phyloP scores from a whole-genome alignment of 2,329 filamentous ascomycete species.

The Xylaria sp. region DNA sequence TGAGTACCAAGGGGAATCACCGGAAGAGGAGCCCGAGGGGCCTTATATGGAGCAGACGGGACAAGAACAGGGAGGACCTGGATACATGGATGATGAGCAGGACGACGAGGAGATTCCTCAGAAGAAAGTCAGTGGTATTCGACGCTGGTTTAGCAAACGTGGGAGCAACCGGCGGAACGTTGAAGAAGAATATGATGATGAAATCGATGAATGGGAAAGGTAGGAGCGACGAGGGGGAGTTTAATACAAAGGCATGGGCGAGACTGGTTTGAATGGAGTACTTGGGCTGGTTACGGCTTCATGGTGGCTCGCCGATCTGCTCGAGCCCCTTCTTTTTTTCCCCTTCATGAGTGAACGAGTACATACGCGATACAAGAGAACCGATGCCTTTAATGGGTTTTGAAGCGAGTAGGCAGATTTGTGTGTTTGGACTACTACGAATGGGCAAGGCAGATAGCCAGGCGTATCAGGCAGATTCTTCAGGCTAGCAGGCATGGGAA shows the following conservation, averaged over 20 bases:
- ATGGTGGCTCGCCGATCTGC: background rate
- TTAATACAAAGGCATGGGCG: background rate
- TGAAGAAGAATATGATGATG: background rate
- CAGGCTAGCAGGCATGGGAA: conserved; percentile 21
- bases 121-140: conserved; percentile 23
- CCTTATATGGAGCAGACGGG: background rate
- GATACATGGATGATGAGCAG: conserved; percentile 7
- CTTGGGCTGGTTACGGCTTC: background rate
- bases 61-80: conserved; percentile 8
- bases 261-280: background rate
- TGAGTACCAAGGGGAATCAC: conserved; percentile 58
- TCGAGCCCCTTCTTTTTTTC: background rate
- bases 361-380: conserved; percentile 3
- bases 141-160: conserved; percentile 30
- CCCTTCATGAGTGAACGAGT: conserved; percentile 21
- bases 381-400: background rate
- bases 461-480: conserved; percentile 5
- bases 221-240: background rate
- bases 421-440: background rate
- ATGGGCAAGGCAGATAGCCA: conserved; percentile 1
- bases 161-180: conserved; percentile 5
- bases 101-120: conserved; percentile 7
- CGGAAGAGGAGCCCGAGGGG: conserved; percentile 1
- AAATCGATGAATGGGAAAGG: conserved; percentile 21
- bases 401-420: conserved; percentile 7